These are phyloP conservation scores for Lipomyces chichibuensis DNA, from an alignment of 805 yeast species.

Conservation along the genomic window DNA sequence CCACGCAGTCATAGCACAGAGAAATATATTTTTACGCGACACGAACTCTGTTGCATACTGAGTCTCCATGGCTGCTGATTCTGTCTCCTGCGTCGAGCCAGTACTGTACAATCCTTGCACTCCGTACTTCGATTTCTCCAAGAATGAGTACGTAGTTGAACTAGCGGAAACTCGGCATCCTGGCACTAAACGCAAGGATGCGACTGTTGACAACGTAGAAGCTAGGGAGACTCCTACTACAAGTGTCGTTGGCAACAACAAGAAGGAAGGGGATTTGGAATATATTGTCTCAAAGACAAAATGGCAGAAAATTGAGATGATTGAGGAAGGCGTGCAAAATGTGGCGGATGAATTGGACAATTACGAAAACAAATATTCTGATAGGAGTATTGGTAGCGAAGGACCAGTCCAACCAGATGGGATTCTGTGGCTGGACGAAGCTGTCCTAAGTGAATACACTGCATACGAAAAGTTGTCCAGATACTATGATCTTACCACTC, in stretches of 20 bases:
- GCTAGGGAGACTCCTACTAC: not conserved
- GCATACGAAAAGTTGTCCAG: not conserved
- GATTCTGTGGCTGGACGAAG: not conserved
- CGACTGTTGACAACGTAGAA: not conserved
- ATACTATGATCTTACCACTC: not conserved
- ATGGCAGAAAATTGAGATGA: not conserved
- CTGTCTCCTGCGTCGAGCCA: not conserved
- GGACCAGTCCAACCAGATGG: not conserved
- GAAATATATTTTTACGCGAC: not conserved
- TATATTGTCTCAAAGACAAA: not conserved
- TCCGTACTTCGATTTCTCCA: slow-evolving; percentile 1
- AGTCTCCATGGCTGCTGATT: not conserved
- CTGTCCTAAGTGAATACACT: not conserved
- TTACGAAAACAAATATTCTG: not conserved
- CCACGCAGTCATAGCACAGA: not conserved
- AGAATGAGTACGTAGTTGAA: not conserved
- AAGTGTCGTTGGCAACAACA: not conserved
- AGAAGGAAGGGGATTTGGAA: not conserved
- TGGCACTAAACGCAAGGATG: not conserved
- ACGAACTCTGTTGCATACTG: not conserved
- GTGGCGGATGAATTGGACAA: not conserved
- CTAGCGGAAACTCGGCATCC: not conserved
- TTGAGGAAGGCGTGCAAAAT: not conserved
- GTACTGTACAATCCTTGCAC: not conserved
- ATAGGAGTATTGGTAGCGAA: not conserved